A percentile compares a stretch with the other conserved stretches of the same genome.
phyloP scores from a whole-genome alignment of 2,329 filamentous ascomycete species.

The Stagonosporopsis cucurbitacearum region DNA sequence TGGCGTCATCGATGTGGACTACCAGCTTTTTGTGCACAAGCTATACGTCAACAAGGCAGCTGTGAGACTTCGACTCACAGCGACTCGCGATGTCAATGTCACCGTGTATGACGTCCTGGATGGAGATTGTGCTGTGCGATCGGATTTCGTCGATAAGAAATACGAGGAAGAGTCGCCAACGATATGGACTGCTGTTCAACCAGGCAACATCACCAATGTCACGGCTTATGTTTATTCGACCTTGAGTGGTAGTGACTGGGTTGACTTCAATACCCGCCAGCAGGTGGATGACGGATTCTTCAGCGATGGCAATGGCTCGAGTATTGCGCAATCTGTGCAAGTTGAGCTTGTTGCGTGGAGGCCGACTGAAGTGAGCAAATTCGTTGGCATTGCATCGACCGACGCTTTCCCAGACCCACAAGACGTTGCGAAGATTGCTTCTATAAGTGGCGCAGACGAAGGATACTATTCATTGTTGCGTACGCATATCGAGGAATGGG shows the following conservation, averaged over 20 bases:
- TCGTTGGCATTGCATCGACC: conserved; percentile 70
- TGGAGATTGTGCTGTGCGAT: conserved; percentile 70
- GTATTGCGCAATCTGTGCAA: conserved; percentile 67
- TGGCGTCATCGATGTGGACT: conserved; percentile 64
- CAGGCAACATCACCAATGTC: conserved; percentile 66
- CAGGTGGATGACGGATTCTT: conserved; percentile 58
- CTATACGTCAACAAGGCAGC: conserved; percentile 66
- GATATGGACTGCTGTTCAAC: conserved; percentile 71
- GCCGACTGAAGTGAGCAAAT: conserved; percentile 67
- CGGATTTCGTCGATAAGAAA: conserved; percentile 64
- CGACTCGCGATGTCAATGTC: conserved; percentile 60
- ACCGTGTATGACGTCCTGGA: conserved; percentile 72
- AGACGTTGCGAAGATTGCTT: conserved; percentile 62
- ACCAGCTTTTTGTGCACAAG: conserved; percentile 71
- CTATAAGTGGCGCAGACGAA: conserved; percentile 54
- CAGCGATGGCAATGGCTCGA: conserved; percentile 62
- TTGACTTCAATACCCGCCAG: conserved; percentile 52
- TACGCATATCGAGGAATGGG: conserved; percentile 69
- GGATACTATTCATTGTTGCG: conserved; percentile 64
- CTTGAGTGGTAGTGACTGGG: conserved; percentile 54
- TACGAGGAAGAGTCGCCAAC: conserved; percentile 58
- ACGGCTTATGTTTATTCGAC: conserved; percentile 67
- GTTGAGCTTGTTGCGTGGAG: conserved; percentile 61
- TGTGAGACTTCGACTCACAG: conserved; percentile 65
- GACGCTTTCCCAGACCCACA: conserved; percentile 70